phyloP scores from a whole-genome alignment of 2,329 filamentous ascomycete genomes.

The Onygenales sp. region DNA sequence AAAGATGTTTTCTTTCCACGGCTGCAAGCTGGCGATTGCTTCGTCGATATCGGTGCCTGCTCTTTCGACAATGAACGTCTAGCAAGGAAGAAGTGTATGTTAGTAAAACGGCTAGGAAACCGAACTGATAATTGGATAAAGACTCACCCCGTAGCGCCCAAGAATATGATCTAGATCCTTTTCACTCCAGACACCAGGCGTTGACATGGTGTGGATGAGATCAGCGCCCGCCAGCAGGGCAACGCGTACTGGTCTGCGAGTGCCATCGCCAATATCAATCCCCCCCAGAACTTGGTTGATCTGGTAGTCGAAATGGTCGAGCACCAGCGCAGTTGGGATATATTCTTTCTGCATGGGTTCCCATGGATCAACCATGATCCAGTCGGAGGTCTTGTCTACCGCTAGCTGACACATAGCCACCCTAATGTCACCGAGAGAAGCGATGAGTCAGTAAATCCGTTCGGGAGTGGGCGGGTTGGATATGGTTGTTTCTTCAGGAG shows the following conservation, averaged over 20 bases:
- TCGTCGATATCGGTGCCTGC: slow-evolving; percentile 83
- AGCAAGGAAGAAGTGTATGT: not conserved
- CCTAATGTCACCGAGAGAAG: slow-evolving; percentile 24
- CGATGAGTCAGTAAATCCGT: not conserved
- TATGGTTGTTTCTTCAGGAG: not conserved
- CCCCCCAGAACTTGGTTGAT: slow-evolving; percentile 73
- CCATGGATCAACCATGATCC: slow-evolving; percentile 82
- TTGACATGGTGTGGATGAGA: slow-evolving; percentile 65
- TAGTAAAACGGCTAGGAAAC: not conserved
- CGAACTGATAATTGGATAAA: not conserved
- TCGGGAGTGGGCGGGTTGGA: not conserved
- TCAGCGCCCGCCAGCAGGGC: slow-evolving; percentile 73
- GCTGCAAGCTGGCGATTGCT: slow-evolving; percentile 68
- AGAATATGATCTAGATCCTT: slow-evolving; percentile 83
- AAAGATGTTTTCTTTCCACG: slow-evolving; percentile 77
- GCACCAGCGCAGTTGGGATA: slow-evolving; percentile 76
- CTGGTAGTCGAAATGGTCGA: slow-evolving; percentile 86
- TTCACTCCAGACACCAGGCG: slow-evolving; percentile 65
- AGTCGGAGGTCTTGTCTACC: slow-evolving; percentile 59
- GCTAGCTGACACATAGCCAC: slow-evolving; percentile 82
- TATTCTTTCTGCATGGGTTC: slow-evolving; percentile 80
- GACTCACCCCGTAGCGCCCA: slow-evolving; percentile 57
- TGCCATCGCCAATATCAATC: slow-evolving; percentile 57
- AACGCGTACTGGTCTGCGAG: slow-evolving; percentile 59
- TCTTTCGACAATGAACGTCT: slow-evolving; percentile 76